These are phyloP conservation scores for Murraya paniculata DNA, from an alignment of 345 rosid genomes.

Conservation along the genomic window DNA sequence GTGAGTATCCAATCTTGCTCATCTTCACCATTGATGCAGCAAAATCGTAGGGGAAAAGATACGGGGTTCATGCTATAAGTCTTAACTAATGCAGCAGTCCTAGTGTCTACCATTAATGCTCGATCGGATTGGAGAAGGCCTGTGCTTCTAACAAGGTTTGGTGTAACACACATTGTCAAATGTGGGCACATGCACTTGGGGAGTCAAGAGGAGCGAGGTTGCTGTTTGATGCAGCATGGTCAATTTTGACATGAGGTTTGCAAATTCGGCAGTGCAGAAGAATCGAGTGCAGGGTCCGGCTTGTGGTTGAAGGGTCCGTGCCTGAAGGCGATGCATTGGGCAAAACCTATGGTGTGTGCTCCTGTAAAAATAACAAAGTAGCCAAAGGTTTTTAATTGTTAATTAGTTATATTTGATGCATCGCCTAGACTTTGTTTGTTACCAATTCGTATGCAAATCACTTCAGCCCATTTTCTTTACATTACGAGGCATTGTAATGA, in stretches of 20 bases:
- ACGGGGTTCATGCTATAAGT: constrained; percentile 51
- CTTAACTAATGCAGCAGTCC: constrained; percentile 46
- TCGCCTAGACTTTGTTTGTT: too few species aligned
- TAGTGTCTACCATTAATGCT: constrained; percentile 46
- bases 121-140: constrained; percentile 80
- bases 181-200: constrained; percentile 18
- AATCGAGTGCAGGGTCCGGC: constrained; percentile 63
- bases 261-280: constrained; percentile 43
- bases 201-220: constrained; percentile 68
- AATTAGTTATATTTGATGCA: too few species aligned
- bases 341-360: constrained; percentile 83
- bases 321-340: constrained; percentile 84
- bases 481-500: too few species aligned
- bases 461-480: too few species aligned
- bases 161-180: constrained; percentile 68
- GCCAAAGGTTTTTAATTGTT: too few species aligned
- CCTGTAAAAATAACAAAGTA: constrained; percentile 31
- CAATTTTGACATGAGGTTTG: constrained; percentile 50
- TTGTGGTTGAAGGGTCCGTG: constrained; percentile 67
- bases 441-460: too few species aligned
- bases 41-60: constrained; percentile 53
- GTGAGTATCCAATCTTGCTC: constrained; percentile 58
- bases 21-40: constrained; percentile 69
- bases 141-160: constrained; percentile 42
- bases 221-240: constrained; percentile 47